These are phyloP conservation scores for Neoboletus brunneissimus DNA, from an alignment of 768 basidiomycete genomes.

Conservation along the genomic window DNA sequence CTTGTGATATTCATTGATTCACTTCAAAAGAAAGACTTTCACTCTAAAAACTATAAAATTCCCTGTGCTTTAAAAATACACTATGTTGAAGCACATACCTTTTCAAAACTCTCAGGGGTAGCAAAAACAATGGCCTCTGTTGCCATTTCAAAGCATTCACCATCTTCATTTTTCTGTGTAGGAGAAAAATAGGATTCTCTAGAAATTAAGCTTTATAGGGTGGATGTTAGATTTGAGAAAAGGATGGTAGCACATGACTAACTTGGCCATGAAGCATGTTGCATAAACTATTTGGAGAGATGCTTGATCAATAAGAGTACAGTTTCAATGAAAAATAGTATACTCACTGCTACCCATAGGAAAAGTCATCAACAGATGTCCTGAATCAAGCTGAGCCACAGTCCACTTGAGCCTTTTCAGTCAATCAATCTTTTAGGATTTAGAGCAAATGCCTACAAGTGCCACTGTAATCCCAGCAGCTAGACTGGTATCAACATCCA, in stretches of 20 bases:
- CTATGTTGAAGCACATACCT: background rate
- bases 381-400: constrained; percentile 11
- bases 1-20: background rate
- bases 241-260: background rate
- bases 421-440: background rate
- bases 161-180: background rate
- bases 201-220: constrained; percentile 20
- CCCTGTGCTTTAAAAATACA: background rate
- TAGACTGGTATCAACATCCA: constrained; percentile 7
- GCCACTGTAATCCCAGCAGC: constrained; percentile 7
- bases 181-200: constrained; percentile 27
- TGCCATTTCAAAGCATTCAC: background rate
- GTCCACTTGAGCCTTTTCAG: constrained; percentile 16
- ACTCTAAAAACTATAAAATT: constrained; percentile 1
- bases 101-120: background rate
- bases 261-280: constrained; percentile 30
- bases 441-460: constrained; percentile 16
- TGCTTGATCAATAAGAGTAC: background rate
- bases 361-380: constrained; percentile 25
- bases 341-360: constrained; percentile 26
- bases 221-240: background rate
- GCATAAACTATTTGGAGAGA: constrained; percentile 23
- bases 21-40: background rate
- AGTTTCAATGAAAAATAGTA: background rate
- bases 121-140: constrained; percentile 8